phyloP scores from a whole-genome alignment of 306 rosid genomes.

The Medicago lupulina region DNA sequence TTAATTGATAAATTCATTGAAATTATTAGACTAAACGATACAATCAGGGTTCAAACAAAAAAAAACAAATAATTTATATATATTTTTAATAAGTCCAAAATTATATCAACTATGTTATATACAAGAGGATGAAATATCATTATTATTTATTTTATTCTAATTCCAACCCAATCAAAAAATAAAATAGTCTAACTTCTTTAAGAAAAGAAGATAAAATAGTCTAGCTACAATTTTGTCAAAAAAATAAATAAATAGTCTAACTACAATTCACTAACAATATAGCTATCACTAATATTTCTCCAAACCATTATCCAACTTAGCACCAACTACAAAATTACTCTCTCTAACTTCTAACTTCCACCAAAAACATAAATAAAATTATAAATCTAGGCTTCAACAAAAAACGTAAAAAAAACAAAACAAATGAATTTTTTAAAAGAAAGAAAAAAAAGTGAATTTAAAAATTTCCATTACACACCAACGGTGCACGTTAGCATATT shows the following conservation, averaged over 20 bases:
- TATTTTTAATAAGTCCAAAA: too few relatives aligned
- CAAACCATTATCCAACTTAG: constrained; percentile 42
- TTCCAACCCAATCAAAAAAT: background rate
- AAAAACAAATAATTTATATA: too few relatives aligned
- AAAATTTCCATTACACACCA: constrained; percentile 41
- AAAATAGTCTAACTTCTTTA: background rate
- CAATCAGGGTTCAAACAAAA: too few relatives aligned
- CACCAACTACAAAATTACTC: constrained; percentile 24
- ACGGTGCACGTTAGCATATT: constrained; percentile 47
- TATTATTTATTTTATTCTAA: background rate
- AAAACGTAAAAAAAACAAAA: background rate
- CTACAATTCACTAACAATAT: background rate
- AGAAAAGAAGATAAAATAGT: background rate
- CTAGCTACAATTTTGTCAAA: background rate
- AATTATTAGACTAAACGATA: too few relatives aligned
- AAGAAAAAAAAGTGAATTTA: background rate
- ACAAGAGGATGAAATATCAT: background rate
- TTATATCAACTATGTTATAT: too few relatives aligned
- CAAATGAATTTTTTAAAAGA: background rate
- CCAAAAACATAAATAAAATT: constrained; percentile 21
- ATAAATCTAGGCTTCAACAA: background rate
- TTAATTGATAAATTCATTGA: too few relatives aligned
- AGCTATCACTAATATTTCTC: constrained; percentile 7
- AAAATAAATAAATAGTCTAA: background rate
- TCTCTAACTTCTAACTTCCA: constrained; percentile 10